Evolutionary conservation across 139 green algal genomes (phyloP), one percentile per base, ranked within the genome.

Genomic region (Picochlorum costavermella): DNA sequence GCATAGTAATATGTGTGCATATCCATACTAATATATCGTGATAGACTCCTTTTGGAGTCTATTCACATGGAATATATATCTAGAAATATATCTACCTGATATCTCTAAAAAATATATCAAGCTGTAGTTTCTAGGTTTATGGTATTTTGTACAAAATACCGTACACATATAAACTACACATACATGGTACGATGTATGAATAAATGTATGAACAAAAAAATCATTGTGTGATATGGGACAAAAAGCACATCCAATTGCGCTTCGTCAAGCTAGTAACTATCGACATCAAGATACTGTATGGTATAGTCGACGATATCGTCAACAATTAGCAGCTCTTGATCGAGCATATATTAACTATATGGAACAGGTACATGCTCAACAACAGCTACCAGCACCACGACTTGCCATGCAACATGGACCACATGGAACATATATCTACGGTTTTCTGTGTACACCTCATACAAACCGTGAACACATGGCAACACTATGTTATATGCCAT

Each of bases 21-120:
- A 77, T 45, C 64, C 46, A 63, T 81, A 81, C 72, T 82, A 82
- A 81, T 25, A 51, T 51, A 51, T 13, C 17, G 16, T 51, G 17
- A 25, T 51, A n/a, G 16, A 25, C 3, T 51, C 45, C 45, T 25
- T 51, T n/a, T 25, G 17, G 45, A 51, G 45, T 25, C 16, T 51
- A 51, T 51, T 25, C 45, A n/a, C 45, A 51, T 37, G 10, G 31
- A 37, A 11, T 6, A 11, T 11, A 1, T 37, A 11, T 11, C 8
- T 37, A 37, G 31, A 37, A 8, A 37, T 37, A 37, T 37, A 37
- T 23, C 20, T 23, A 23, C 20, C 20, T 23, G 20, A 23, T 23
- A 23, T 23, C 20, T 23, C 20, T 23, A 23, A 23, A 23, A 23
- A 23, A 23, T 23, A 23, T 23, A 23, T 23, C 20, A 23, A 23